These are phyloP conservation scores for Yarrowia bubula DNA, from an alignment of 805 yeast species.

Conservation along the genomic window DNA sequence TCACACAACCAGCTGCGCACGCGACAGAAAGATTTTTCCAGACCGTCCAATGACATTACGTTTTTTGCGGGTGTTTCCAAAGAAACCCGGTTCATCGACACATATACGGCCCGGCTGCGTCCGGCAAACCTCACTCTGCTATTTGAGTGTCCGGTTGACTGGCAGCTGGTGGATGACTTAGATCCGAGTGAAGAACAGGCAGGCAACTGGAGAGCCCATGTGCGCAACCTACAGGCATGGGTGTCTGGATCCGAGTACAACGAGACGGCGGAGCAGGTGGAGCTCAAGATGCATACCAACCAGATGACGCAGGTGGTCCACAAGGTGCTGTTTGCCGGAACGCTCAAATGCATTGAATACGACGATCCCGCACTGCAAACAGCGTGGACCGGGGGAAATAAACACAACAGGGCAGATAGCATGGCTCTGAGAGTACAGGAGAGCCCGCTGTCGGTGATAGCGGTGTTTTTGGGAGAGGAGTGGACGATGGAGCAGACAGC, in stretches of 20 bases:
- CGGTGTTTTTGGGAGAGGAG: neutral
- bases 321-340: constrained; percentile 11
- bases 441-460: neutral
- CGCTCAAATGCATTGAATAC: constrained; percentile 21
- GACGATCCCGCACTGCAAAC: constrained; percentile 3
- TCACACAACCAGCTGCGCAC: neutral
- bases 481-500: constrained; percentile 2
- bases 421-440: constrained; percentile 2
- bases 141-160: constrained; percentile 21
- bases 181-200: constrained; percentile 6
- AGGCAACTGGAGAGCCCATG: neutral
- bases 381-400: neutral
- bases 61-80: constrained; percentile 14
- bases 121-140: neutral
- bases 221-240: neutral
- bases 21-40: constrained; percentile 22
- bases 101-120: constrained; percentile 4
- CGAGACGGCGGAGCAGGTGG: neutral
- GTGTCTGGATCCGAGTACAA: neutral
- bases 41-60: neutral
- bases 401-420: neutral
- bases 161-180: neutral
- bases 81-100: constrained; percentile 25
- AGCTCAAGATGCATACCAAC: neutral
- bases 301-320: constrained; percentile 1